Base-by-base conservation (phyloP, 2,329 filamentous ascomycete species). In the Calonectria hawksworthii region DNA sequence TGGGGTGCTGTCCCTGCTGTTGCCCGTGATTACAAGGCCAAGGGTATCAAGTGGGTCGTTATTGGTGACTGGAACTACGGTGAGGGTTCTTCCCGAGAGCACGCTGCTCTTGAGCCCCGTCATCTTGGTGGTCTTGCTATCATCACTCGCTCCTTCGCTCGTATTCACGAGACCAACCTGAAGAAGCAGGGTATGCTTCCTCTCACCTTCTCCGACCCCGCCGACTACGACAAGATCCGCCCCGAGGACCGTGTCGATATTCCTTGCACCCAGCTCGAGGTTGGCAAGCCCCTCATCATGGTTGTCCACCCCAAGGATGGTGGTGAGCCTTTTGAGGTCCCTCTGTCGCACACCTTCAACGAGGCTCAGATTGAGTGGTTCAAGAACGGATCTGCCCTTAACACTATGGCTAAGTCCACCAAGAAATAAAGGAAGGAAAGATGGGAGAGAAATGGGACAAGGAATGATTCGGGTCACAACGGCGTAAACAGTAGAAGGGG, bases 151-250 rank as follows among this genome's bases (percentile, higher is more conserved):
- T 95, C 92, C 79, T 99, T 99, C 86, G 97, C 97, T 84, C 97
- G 97, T 94, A 99, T 99, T 85, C 97, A 99, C 92, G 97, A 99
- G 92, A 99, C 97, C 90, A 99, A 99, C 93, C 89, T 99, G 90
- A 99, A 99, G 95, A 99, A 99, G 94, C 97, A 99, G 93, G 97
- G 97, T 89, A 98, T 99, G 96, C 94, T 99, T 89, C 97, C 97
- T 83, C 92, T 99, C 79, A 99, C 96, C 83, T 99, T 99, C 89
- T 88, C 92, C 73, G 93, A 99, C 85, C 96, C 96, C 72, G 96
- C 94, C 85, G 97, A 99, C 88, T 99, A 99, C 88, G 97, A 99
- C 87, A 98, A 95, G 92, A 96, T 99, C 87, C 92, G 94, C 85
- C 94, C 96, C 80, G 93, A 97, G 76, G 97, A 98, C 56, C 74